Conservation (phyloP, 2,329 filamentous ascomycete species). For the Pseudogymnoascus sp. region DNA sequence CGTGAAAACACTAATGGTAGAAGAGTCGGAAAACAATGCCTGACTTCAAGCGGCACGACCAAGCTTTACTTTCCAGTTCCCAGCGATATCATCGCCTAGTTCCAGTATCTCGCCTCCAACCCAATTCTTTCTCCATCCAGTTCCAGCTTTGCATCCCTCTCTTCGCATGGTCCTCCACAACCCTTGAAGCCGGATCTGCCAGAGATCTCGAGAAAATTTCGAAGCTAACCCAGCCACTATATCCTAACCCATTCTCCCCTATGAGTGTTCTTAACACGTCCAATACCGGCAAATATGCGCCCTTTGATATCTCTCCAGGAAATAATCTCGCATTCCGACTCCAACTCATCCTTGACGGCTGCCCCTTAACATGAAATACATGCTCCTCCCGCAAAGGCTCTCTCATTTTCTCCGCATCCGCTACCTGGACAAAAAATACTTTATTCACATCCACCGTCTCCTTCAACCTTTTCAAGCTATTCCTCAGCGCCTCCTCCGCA, state of each 20-base stretch:
- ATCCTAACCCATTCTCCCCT: conserved; percentile 44
- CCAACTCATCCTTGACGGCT: conserved; percentile 68
- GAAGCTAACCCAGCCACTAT: conserved; percentile 50
- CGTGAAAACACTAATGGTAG: no score
- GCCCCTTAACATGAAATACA: conserved; percentile 48
- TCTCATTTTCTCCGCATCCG: conserved; percentile 60
- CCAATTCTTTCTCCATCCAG: conserved; percentile 32
- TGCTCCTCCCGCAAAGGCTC: conserved; percentile 52
- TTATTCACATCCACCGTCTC: conserved; percentile 22
- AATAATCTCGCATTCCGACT: conserved; percentile 67
- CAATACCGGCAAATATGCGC: conserved; percentile 52
- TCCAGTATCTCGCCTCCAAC: conserved; percentile 12
- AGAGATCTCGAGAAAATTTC: conserved; percentile 52
- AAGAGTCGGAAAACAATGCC: no score
- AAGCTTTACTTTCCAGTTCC: no score
- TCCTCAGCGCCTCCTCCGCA: conserved; percentile 38
- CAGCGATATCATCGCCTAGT: no score
- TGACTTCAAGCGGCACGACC: no score
- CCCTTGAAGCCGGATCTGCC: conserved; percentile 34
- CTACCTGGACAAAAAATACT: conserved; percentile 70
- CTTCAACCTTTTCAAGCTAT: conserved; percentile 23
- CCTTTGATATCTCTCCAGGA: conserved; percentile 37
- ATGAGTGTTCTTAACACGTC: conserved; percentile 46
- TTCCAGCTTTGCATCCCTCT: conserved; percentile 46
- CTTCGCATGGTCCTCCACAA: conserved; percentile 45